These are phyloP conservation scores for Xanthoconium purpureum DNA, from an alignment of 768 basidiomycete genomes.

Conservation along the genomic window DNA sequence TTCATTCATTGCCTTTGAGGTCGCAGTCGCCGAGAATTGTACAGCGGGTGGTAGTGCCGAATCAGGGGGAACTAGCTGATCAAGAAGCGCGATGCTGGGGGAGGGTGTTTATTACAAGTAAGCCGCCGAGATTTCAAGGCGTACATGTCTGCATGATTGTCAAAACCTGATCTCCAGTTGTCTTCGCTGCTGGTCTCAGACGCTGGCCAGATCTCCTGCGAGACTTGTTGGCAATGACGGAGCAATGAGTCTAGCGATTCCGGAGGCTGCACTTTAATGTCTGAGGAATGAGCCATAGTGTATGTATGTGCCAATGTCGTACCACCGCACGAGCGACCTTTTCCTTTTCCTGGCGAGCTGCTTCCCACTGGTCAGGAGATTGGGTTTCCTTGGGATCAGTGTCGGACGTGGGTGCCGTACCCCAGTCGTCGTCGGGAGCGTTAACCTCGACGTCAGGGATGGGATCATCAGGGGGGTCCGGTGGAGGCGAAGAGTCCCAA, in stretches of 20 bases:
- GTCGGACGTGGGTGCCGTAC: constrained; percentile 29
- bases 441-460: constrained; percentile 6
- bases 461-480: no score
- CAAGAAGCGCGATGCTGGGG: constrained; percentile 39
- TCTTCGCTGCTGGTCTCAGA: constrained; percentile 25
- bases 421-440: constrained; percentile 35
- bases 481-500: no score
- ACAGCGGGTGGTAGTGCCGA: constrained; percentile 46
- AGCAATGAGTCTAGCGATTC: constrained; percentile 60
- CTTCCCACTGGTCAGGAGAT: constrained; percentile 64
- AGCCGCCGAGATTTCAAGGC: constrained; percentile 21
- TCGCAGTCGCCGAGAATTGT: constrained; percentile 54
- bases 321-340: constrained; percentile 64
- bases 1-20: constrained; percentile 55
- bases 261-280: constrained; percentile 57
- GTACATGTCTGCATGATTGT: constrained; percentile 59
- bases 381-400: constrained; percentile 17
- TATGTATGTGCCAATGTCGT: constrained; percentile 30
- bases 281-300: constrained; percentile 18
- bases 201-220: constrained; percentile 52
- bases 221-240: constrained; percentile 49
- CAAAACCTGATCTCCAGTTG: constrained; percentile 42
- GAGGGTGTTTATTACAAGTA: constrained; percentile 1
- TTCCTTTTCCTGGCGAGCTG: constrained; percentile 54
- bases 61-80: constrained; percentile 49